Base-by-base conservation (phyloP, 2,329 filamentous ascomycete species). In the Trichoderma hamatum region DNA sequence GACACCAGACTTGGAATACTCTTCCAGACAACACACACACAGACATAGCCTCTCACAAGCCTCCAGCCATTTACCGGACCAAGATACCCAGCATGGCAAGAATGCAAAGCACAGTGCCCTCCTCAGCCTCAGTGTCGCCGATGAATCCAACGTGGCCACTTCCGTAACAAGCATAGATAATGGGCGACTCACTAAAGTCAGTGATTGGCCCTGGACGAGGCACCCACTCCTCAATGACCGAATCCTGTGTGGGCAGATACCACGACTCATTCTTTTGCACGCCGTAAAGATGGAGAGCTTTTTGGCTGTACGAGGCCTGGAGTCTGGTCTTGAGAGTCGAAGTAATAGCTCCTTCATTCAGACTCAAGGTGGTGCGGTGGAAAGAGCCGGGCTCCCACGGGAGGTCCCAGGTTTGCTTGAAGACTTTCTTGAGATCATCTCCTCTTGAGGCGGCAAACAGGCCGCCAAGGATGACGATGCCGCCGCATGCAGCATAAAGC, bases 11-110 rank as follows among this genome's bases (percentile, higher is more conserved):
- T 24, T n/a, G n/a, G n/a, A n/a, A n/a, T n/a, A n/a, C n/a, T n/a
- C n/a, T n/a, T n/a, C n/a, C n/a, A n/a, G n/a, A n/a, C n/a, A n/a
- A n/a, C 30, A 30, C 30, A 30, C 30, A 30, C 30, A 30, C 30
- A 30, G 5, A 19, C 16, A 16, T n/a, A 3, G 19, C n/a, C 46
- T 49, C 13, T 21, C 4, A 49, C 2, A 5, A 34, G 21, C 24
- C 4, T 19, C 14, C 16, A 32, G 36, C 30, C n/a, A 51, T 13
- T 34, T 16, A 64, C 19, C 58, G 34, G 36, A 34, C 24, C 21
- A 72, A 49, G 49, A 78, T 63, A 28, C 74, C 71, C 68, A 74
- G 70, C 76, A 79, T 77, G 16, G 72, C 76, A 14, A 78, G 72
- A 46, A 77, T 61, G 21, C 73, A 74, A 10, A 59, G 58, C 54